Percentiles rank a stretch among this genome's conserved stretches.
Conservation (phyloP, 2,329 filamentous ascomycete genomes). For the Escovopsis weberi region DNA sequence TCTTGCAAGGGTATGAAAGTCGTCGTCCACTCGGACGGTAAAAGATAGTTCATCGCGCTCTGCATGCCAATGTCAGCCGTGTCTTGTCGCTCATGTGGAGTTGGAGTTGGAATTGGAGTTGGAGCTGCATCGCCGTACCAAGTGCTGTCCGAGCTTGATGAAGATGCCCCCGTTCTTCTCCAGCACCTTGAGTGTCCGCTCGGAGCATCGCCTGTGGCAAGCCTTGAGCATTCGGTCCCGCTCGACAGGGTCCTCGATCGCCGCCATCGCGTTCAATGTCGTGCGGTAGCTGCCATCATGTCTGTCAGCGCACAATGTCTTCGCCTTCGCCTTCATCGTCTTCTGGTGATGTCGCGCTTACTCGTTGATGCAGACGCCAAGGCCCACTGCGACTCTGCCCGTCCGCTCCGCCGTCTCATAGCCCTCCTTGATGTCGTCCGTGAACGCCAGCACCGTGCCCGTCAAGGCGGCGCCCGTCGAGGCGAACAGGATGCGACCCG, state of each 20-base stretch:
- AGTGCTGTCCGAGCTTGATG: slow-evolving; percentile 91
- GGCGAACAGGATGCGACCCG: slow-evolving; percentile 29
- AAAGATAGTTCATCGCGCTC: slow-evolving; percentile 90
- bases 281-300: slow-evolving; percentile 57
- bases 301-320: background rate
- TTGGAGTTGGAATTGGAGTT: background rate
- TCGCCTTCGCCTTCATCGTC: background rate
- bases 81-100: background rate
- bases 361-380: slow-evolving; percentile 83
- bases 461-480: slow-evolving; percentile 35
- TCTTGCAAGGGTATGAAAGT: slow-evolving; percentile 96
- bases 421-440: slow-evolving; percentile 58
- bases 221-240: slow-evolving; percentile 55
- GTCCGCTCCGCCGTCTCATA: slow-evolving; percentile 65
- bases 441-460: slow-evolving; percentile 37
- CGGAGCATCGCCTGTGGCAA: slow-evolving; percentile 86
- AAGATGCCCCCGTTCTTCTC: slow-evolving; percentile 98
- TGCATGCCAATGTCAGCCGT: slow-evolving; percentile 19
- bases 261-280: slow-evolving; percentile 58
- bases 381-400: slow-evolving; percentile 58
- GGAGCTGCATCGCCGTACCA: slow-evolving; percentile 33
- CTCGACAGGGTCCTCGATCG: slow-evolving; percentile 46
- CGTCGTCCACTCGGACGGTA: slow-evolving; percentile 82
- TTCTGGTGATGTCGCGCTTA: slow-evolving; percentile 22
- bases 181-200: slow-evolving; percentile 70